Evolutionary conservation across 495 filamentous ascomycete species (phyloP).

Genomic region (Staphylotrichum longicolle): DNA sequence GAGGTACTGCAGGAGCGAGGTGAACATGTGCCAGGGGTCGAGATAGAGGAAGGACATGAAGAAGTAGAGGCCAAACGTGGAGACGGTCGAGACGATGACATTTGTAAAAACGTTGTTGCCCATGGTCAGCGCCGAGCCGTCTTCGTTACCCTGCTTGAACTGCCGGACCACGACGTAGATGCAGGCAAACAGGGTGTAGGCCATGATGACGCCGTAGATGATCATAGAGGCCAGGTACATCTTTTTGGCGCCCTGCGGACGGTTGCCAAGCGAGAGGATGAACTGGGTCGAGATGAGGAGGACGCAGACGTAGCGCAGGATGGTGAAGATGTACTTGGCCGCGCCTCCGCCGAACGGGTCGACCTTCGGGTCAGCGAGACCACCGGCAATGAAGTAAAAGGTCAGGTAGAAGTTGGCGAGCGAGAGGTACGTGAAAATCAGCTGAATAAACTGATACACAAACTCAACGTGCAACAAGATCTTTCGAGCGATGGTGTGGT

Average conservation of each 20-base stretch:
- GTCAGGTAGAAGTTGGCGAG: constrained; percentile 98
- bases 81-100: constrained; percentile 83
- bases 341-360: constrained; percentile 90
- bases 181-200: constrained; percentile 84
- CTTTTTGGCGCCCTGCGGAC: constrained; percentile 91
- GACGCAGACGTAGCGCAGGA: constrained; percentile 80
- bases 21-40: constrained; percentile 99
- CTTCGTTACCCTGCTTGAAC: constrained; percentile 50
- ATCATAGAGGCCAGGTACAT: constrained; percentile 88
- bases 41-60: constrained; percentile 93
- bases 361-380: constrained; percentile 73
- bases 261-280: constrained; percentile 97
- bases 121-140: constrained; percentile 51
- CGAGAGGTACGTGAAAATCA: constrained; percentile 96
- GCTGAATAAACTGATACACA: constrained; percentile 85
- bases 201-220: constrained; percentile 89
- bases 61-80: constrained; percentile 93
- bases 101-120: constrained; percentile 92
- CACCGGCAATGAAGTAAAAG: constrained; percentile 97
- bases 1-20: constrained; percentile 89
- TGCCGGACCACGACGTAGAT: constrained; percentile 84
- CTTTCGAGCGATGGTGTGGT: constrained; percentile 87
- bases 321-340: constrained; percentile 78
- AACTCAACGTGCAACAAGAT: constrained; percentile 93
- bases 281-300: constrained; percentile 92